Evolutionary conservation across 2,329 filamentous ascomycete species (phyloP), one percentile per base, ranked within the genome.

Genomic region (Alternaria longipes): DNA sequence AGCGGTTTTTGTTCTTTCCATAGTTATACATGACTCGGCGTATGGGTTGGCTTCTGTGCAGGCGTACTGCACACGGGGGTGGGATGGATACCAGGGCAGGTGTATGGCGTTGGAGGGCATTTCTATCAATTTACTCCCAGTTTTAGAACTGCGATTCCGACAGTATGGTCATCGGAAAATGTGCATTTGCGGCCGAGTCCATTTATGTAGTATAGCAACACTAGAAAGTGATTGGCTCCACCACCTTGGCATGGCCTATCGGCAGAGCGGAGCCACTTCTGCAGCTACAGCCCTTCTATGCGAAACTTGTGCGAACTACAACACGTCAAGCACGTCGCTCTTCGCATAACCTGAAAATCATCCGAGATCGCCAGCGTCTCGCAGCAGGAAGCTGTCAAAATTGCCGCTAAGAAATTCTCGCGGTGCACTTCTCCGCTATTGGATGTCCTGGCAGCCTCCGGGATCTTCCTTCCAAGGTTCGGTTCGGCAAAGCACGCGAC

Each of bases 141-240:
- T 71, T 68, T 68, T 74, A 72, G 70, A 62, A 66, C 54, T 40
- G 22, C 34, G 24, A 50, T 68, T 68, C 75, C 74, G 67, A 61
- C 47, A 44, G 50, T 47, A 50, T 69, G 76, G 75, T 74, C 67
- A 69, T 68, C 69, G 74, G 72, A 68, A 67, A 61, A 56, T 46
- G 61, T 70, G 70, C 70, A 74, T 76, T 70, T 66, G 68, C 65
- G 67, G 61, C 59, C 63, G 59, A 56, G 56, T 54, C 62, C 50
- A 54, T 54, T 56, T 59, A 69, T 67, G 63, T 62, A 62, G 65
- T 68, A 65, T 62, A 64, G 57, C 54, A 64, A 64, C 62, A 61
- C 54, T 56, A 20, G 56, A 18, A 45, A 55, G 61, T 66, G 65
- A 74, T 66, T 68, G 62, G 70, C 60, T 51, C 62, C 56, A 56